Evolutionary conservation across 2,329 filamentous ascomycete genomes (phyloP).

Genomic region (Epichloe baconii): DNA sequence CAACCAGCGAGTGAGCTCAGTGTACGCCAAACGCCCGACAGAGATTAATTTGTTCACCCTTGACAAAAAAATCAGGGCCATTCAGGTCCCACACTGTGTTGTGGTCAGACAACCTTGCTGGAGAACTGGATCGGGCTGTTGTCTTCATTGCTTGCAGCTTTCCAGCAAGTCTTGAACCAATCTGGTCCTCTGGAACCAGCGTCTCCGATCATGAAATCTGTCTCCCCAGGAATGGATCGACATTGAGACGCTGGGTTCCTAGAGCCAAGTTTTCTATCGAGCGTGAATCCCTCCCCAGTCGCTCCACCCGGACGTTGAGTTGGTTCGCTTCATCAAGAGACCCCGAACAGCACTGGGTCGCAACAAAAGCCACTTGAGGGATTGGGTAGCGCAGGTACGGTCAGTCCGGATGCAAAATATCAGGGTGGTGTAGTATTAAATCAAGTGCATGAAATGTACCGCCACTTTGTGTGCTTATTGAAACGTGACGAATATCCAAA

Average conservation of each 20-base stretch:
- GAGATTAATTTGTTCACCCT: not conserved
- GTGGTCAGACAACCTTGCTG: conserved; percentile 15
- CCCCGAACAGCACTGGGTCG: conserved; percentile 12
- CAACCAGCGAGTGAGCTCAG: too few species aligned
- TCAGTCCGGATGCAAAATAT: conserved; percentile 12
- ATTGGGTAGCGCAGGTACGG: conserved; percentile 13
- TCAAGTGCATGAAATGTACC: conserved; percentile 20
- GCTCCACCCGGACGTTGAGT: conserved; percentile 12
- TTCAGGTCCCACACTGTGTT: conserved; percentile 13
- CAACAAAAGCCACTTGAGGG: conserved; percentile 7
- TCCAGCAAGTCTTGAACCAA: conserved; percentile 19
- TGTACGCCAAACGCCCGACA: not conserved
- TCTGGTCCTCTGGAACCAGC: conserved; percentile 10
- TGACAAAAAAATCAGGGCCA: not conserved
- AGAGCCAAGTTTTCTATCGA: conserved; percentile 10
- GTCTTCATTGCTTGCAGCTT: not conserved
- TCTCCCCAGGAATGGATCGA: conserved; percentile 6
- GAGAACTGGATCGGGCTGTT: conserved; percentile 11
- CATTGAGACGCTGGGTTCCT: conserved; percentile 8
- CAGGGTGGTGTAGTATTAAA: conserved; percentile 16
- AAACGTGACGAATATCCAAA: conserved; percentile 18
- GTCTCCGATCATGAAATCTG: not conserved
- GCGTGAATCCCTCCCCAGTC: conserved; percentile 12
- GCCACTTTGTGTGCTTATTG: conserved; percentile 17
- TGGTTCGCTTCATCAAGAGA: conserved; percentile 16